Conservation (phyloP, 2,329 filamentous ascomycete species). For the Dactylonectria macrodidyma region DNA sequence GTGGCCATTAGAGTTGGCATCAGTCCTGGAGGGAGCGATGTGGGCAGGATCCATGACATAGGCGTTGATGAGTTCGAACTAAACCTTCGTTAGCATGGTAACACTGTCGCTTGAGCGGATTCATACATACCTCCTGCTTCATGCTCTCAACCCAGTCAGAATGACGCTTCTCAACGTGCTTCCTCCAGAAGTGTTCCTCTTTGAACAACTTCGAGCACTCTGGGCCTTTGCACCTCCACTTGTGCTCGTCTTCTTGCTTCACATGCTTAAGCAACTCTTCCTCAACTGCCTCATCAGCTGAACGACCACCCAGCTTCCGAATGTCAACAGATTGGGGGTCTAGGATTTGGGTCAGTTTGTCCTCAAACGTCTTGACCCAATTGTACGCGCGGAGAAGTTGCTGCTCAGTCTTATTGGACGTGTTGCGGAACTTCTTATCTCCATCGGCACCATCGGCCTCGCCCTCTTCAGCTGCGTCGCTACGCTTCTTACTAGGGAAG, state of each 20-base stretch:
- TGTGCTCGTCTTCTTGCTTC: constrained; percentile 97
- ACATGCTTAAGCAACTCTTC: constrained; percentile 90
- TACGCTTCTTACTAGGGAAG: constrained; percentile 87
- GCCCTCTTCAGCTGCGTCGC: constrained; percentile 74
- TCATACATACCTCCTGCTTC: constrained; percentile 81
- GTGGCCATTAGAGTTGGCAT: constrained; percentile 96
- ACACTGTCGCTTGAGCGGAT: constrained; percentile 3
- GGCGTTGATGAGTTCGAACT: constrained; percentile 92
- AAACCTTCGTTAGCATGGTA: constrained; percentile 26
- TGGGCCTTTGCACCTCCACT: constrained; percentile 96
- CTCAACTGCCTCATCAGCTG: constrained; percentile 86
- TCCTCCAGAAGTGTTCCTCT: constrained; percentile 96
- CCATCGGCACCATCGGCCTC: constrained; percentile 63
- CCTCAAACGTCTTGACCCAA: constrained; percentile 99
- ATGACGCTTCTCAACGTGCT: constrained; percentile 98
- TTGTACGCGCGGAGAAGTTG: constrained; percentile 96
- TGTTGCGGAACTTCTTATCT: constrained; percentile 81
- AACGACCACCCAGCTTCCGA: constrained; percentile 90
- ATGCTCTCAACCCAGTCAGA: constrained; percentile 86
- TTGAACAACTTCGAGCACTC: constrained; percentile 98
- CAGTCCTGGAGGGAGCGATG: constrained; percentile 92
- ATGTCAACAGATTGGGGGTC: constrained; percentile 91
- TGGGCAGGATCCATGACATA: constrained; percentile 96
- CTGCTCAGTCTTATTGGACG: constrained; percentile 84
- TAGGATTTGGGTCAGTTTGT: constrained; percentile 93